Base-by-base conservation (phyloP, 2,329 filamentous ascomycete genomes). In the Orbilia ellipsospora region DNA sequence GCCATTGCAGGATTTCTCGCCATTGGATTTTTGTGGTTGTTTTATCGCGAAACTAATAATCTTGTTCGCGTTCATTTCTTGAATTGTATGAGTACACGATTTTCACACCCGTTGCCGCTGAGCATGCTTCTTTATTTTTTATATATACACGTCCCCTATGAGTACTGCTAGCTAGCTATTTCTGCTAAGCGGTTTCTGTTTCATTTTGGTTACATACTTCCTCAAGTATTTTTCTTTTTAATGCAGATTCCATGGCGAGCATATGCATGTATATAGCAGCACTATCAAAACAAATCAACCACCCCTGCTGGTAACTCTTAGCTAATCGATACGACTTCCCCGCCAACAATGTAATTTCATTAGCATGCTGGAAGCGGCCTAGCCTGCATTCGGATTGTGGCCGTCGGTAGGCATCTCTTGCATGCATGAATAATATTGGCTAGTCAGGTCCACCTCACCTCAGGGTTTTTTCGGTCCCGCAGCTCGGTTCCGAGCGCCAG, bases 1-100 rank as follows among this genome's bases (percentile, higher is more conserved):
- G 13, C 7, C 13, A 48, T 48, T n/a, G 44, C 44, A 48, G 15
- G 44, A 18, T 48, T 48, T 48, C 10, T 36, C 10, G 31, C 8
- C 10, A 36, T 36, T 36, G 31, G 31, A 36, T 6, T 10, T 36
- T 36, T 36, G 6, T 36, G 5, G 5, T 6, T 36, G 5, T 36
- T 7, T 36, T 36, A 7, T 36, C 10, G 31, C 31, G 31, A 36
- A 36, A 36, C 31, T 36, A 36, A 7, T 36, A 6, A 36, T 36
- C 5, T 36, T 10, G 31, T 36, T 36, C 31, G 31, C 44, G 13
- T 70, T 59, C 59, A n/a, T 57, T 73, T 73, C 68, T 73, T 20
- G 52, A 54, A 45, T 52, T 73, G 68, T 73, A 73, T 65, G 68
- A 73, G 52, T 65, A 73, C 68, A 65, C 62, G 66, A 70, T 70